Percentiles rank a stretch among this genome's conserved stretches.
Evolutionary conservation across 164 flowering plant species (phyloP).

Genomic region (Nelumbo lutea): DNA sequence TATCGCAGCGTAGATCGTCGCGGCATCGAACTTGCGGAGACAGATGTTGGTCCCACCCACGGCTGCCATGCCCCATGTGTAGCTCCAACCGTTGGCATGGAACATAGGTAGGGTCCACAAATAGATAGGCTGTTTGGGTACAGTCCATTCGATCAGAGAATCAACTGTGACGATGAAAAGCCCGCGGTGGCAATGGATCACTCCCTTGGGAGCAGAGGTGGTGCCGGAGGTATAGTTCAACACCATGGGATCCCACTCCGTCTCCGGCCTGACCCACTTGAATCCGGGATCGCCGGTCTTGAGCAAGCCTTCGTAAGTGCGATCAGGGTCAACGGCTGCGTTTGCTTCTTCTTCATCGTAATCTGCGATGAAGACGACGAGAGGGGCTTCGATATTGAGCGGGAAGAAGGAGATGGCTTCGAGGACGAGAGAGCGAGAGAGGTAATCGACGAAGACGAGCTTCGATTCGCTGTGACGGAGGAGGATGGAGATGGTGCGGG

Average conservation of each 20-base stretch:
- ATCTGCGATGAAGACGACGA: conserved; percentile 25
- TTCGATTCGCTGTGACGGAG: conserved; percentile 30
- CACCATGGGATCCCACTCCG: conserved; percentile 43
- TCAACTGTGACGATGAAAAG: conserved; percentile 24
- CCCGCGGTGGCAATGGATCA: conserved; percentile 51
- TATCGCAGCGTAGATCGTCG: conserved; percentile 16
- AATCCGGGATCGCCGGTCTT: conserved; percentile 32
- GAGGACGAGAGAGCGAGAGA: conserved; percentile 15
- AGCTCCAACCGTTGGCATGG: conserved; percentile 58
- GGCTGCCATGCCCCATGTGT: conserved; percentile 52
- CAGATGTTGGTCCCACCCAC: conserved; percentile 54
- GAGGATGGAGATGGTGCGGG: conserved; percentile 29
- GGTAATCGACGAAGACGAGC: conserved; percentile 25
- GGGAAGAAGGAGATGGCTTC: conserved; percentile 29
- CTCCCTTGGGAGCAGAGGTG: conserved; percentile 53
- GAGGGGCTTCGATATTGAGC: conserved; percentile 10
- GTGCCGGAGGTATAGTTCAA: conserved; percentile 60
- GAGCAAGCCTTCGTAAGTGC: conserved; percentile 31
- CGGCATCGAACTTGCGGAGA: conserved; percentile 37
- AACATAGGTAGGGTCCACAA: conserved; percentile 62
- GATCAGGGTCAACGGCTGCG: background rate
- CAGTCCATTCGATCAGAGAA: conserved; percentile 32
- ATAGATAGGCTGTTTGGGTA: conserved; percentile 33
- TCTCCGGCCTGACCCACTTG: conserved; percentile 33
- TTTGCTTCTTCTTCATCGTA: conserved; percentile 1